A percentile compares a stretch with the other conserved stretches of the same genome.
Conservation (phyloP, 768 basidiomycete species). For the Russula sp. region DNA sequence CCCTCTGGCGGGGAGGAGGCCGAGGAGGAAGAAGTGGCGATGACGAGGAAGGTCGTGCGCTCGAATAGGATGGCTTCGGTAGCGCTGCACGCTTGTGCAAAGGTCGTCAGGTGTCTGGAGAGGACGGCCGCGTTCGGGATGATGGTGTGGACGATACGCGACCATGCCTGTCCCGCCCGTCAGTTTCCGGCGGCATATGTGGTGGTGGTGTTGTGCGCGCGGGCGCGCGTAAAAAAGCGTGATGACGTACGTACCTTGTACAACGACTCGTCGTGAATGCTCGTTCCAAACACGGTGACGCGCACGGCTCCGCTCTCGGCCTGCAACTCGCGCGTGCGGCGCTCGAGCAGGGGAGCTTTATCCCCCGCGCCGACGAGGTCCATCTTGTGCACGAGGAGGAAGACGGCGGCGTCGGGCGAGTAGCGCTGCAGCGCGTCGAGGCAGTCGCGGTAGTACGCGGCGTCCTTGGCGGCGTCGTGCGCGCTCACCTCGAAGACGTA, state of each 20-base stretch:
- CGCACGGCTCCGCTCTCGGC: constrained; percentile 52
- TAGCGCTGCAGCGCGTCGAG: constrained; percentile 72
- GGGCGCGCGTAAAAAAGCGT: too few relatives aligned
- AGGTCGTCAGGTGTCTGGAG: constrained; percentile 76
- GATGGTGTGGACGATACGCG: constrained; percentile 90
- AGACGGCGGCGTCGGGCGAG: constrained; percentile 78
- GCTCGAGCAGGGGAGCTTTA: constrained; percentile 50
- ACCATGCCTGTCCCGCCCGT: too few relatives aligned
- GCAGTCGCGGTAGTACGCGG: constrained; percentile 89
- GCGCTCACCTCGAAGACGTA: constrained; percentile 97
- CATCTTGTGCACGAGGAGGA: constrained; percentile 96
- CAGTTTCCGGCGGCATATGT: too few relatives aligned
- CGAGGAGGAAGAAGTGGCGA: constrained; percentile 64
- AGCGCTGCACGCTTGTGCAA: constrained; percentile 81
- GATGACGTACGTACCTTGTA: constrained; percentile 93
- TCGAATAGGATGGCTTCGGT: constrained; percentile 96
- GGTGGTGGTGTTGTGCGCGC: too few relatives aligned
- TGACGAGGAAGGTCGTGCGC: constrained; percentile 95
- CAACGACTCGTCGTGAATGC: constrained; percentile 94
- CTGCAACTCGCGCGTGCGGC: constrained; percentile 67
- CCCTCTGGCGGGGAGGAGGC: too few relatives aligned
- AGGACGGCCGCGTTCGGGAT: constrained; percentile 89
- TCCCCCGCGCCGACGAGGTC: constrained; percentile 69
- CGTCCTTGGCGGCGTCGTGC: constrained; percentile 75
- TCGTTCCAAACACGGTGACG: constrained; percentile 82